Percentiles rank a stretch among this genome's conserved stretches.
phyloP scores from a whole-genome alignment of 345 rosid genomes.

The Rhizophora mangle region DNA sequence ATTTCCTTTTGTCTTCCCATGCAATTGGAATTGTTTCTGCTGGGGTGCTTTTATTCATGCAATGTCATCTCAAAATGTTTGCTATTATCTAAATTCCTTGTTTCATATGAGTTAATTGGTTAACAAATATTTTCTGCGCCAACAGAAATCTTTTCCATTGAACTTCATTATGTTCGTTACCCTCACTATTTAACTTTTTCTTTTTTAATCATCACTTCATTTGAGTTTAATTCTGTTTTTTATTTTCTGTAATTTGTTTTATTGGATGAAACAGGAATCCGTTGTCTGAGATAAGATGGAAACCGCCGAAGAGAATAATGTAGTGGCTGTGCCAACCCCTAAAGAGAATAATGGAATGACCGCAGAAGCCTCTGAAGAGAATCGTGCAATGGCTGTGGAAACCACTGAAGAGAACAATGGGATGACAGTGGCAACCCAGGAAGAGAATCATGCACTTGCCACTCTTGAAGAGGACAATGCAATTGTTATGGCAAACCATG shows the following conservation, averaged over 20 bases:
- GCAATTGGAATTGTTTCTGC: not conserved
- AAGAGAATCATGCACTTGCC: not conserved
- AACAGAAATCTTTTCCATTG: not conserved
- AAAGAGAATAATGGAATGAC: not conserved
- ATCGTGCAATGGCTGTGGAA: constrained; percentile 9
- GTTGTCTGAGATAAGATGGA: constrained; percentile 22
- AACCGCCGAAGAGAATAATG: not conserved
- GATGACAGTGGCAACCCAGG: not conserved
- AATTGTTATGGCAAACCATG: not conserved
- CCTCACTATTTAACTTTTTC: not conserved
- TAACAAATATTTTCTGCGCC: not conserved
- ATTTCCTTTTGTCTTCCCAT: not conserved
- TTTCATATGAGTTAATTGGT: no score
- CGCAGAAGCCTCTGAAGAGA: no score
- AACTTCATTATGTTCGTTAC: not conserved
- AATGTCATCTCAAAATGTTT: not conserved
- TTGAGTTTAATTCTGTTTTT: not conserved
- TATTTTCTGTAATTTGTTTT: constrained; percentile 2
- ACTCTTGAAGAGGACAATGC: not conserved
- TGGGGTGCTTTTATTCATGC: not conserved
- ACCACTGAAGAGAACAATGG: constrained; percentile 19
- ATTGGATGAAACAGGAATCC: constrained; percentile 16
- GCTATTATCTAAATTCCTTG: not conserved
- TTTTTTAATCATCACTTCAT: not conserved
- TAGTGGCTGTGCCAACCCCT: not conserved